Evolutionary conservation across 1,284 basidiomycete genomes (phyloP), one percentile per base, ranked within the genome.

Genomic region (Austroboletus rostrupii): DNA sequence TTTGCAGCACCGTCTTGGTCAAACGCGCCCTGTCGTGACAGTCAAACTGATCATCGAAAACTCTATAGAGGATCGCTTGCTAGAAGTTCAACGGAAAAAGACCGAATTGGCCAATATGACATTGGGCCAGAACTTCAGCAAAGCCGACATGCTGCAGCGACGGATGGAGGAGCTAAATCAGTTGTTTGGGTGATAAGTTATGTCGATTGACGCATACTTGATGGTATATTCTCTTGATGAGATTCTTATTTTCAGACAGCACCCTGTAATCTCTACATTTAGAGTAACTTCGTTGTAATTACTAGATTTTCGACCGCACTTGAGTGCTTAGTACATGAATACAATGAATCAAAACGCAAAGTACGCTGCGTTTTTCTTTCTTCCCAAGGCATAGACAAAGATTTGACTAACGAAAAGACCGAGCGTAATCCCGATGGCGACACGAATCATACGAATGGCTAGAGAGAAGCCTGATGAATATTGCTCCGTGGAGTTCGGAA

Each of bases 51-150:
- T 99, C 65, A 93, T 99, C 59, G 85, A 92, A 64, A 83, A 93
- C 61, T 89, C 92, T 26, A 97, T 99, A 66, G 97, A 99, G 71
- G 86, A 87, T 50, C 82, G 84, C 46, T 76, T 95, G 55, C 75
- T 92, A 39, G 84, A 92, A 69, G 93, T 99, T 17, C 97, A 99
- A 74, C 80, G 80, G 68, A 92, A 95, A 75, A 99, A 99, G 75
- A 92, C 87, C 4, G 90, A 87, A 58, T 74, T 99, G 43, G 94
- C 92, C 29, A 91, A 94, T 59, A 83, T 96, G 80, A 92, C 91
- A 0, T 76, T 96, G 49, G 87, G 87, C 43, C 80, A 88, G 57
- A 84, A 79, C 61, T 80, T 89, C 69, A 90, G 79, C 71, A 91
- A 92, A 64, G 80, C 87, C 37, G 92, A 95, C 61, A 72, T 95